Evolutionary conservation across 225 moss, liverwort and hornwort genomes (phyloP), one percentile per base, ranked within the genome.

Genomic region (Climacium dendroides): DNA sequence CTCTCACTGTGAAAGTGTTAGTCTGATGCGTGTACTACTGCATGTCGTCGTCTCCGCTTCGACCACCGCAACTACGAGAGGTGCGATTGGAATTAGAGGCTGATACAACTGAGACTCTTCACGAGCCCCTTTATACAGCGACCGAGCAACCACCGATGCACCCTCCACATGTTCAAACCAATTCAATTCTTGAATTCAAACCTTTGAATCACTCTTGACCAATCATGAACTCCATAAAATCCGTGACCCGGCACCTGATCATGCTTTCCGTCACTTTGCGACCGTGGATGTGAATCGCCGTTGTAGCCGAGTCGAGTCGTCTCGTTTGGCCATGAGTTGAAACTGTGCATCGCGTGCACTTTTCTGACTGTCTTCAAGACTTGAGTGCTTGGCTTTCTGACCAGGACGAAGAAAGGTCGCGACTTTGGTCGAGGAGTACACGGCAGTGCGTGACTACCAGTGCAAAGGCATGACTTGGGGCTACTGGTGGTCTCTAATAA

Each of bases 251-350:
- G 14, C 88, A 79, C 64, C 66, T 35, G 79, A 78, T 74, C 28
- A 45, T 60, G 71, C 91, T 91, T 91, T 91, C 3, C 13, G 89
- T 80, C 58, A 35, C 91, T 91, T 91, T 89, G 81, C 84, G 91
- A 91, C 89, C 77, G 24, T 78, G 62, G 87, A 52, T 37, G 73
- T 64, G 25, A 62, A 64, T 64, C 28, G 10, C 52, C 4, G 2
- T 37, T 4, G n/a, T 39, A 13, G 52, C 25, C 9, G 52, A 37
- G 74, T 65, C 9, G 52, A 37, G 74, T 65, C 34, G 65, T 48
- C 35, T 30, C 3, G 47, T 73, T 57, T 24, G 4, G 72, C 22
- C 47, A 64, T 3, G 45, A 28, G 50, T 39, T 84, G 15, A 61
- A 18, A 10, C 47, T 30, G 32, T 25, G 11, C 20, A 20, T 32